Evolutionary conservation across 768 basidiomycete genomes (phyloP).

Genomic region (Boletus coccyginus): DNA sequence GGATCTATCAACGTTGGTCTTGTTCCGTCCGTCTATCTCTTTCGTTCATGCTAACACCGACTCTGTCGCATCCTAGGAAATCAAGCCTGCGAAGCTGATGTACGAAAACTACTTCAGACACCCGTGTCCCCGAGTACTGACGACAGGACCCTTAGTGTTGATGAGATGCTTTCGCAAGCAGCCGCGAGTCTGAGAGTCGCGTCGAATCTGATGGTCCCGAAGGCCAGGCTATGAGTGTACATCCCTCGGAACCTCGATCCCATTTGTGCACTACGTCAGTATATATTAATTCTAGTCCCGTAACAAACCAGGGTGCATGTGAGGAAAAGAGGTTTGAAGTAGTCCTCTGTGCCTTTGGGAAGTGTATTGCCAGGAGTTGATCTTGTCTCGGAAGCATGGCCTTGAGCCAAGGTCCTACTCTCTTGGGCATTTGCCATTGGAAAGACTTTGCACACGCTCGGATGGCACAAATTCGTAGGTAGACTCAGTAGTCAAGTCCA

Average conservation of each 20-base stretch:
- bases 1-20: slow-evolving; percentile 58
- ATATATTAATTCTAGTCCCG: background rate
- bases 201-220: slow-evolving; percentile 38
- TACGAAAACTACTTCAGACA: slow-evolving; percentile 33
- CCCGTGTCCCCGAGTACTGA: slow-evolving; percentile 7
- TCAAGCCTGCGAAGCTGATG: slow-evolving; percentile 86
- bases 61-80: slow-evolving; percentile 43
- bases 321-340: background rate
- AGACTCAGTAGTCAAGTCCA: no score
- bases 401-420: no score
- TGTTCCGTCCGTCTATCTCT: background rate
- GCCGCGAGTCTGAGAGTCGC: slow-evolving; percentile 52
- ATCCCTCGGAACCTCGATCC: background rate
- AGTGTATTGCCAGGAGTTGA: no score
- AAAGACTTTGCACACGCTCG: no score
- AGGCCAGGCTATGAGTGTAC: slow-evolving; percentile 45
- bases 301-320: background rate
- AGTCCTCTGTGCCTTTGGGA: no score
- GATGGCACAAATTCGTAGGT: no score
- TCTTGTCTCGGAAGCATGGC: no score
- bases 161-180: slow-evolving; percentile 76
- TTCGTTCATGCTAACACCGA: background rate
- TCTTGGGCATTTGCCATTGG: no score
- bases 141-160: slow-evolving; percentile 50
- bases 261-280: background rate